Evolutionary conservation across 192 early-diverging fungal genomes (phyloP), one percentile per base, ranked within the genome.

Genomic region (Powellomyces hirtus): DNA sequence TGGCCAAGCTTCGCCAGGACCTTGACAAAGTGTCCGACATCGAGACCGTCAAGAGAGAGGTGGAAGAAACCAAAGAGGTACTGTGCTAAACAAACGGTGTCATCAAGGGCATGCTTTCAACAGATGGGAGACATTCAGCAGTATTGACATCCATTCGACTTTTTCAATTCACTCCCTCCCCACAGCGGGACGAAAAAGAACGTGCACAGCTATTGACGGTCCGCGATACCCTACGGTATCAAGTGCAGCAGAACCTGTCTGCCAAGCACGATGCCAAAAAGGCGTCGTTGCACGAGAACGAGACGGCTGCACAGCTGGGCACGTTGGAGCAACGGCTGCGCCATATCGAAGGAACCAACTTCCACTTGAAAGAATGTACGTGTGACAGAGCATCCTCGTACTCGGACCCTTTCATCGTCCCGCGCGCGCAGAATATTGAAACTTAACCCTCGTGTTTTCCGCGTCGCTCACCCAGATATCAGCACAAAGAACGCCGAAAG

Each of bases 321-420:
- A 74, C 76, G 27, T 50, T 87, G 40, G 85, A 87, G 71, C 79
- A 82, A 53, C 49, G 76, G 46, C 66, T 82, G 67, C 59, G 74
- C 40, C 75, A 84, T 45, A 72, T 76, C 30, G 85, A 86, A 60
- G 64, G 71, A 2, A 79, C 76, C 38, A 83, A 81, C 37, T 80
- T 75, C 66, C 78, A 84, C 62, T 59, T 84, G 46, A 82, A 78
- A 67, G 83, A 84, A 29, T 84, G 83, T 83, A 65, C 52, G 78
- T 76, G 60, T n/a, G n/a, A 38, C 13, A 55, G 49, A 11, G 35
- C 20, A 18, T 59, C 53, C 34, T n/a, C n/a, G n/a, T n/a, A n/a
- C 2, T 35, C 61, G 11, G 22, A 4, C 53, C 27, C 18, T 29
- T 26, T 4, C 30, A 30, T 4, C 4, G 18, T 16, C 51, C 18